Evolutionary conservation across 805 yeast genomes (phyloP), one percentile per base, ranked within the genome.

Genomic region (Cyberlindnera veronae): DNA sequence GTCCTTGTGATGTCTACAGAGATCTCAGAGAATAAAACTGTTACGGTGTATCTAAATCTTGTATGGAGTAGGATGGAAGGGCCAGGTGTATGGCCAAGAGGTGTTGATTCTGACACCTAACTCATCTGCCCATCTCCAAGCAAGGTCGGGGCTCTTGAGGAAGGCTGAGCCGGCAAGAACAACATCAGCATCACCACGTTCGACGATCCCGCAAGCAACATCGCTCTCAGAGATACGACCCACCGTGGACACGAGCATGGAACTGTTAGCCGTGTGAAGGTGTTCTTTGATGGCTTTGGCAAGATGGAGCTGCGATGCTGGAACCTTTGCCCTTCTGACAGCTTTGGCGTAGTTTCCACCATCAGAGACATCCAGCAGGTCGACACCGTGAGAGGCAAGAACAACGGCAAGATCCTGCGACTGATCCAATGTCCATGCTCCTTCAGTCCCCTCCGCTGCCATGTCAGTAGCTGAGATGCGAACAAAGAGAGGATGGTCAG

Each of bases 361-460:
- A 8, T 77, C 62, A 1, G 81, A 75, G 31, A 72, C 66, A 51
- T 79, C 84, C 27, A 79, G 45, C n/a, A 77, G 58, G 43, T 74
- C 77, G 32, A 79, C 66, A 9, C 76, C 79, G 36, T 57, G 62
- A 17, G 66, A 63, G n/a, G 61, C 60, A 7, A 74, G 55, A 7
- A 62, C 44, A n/a, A 63, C 61, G 1, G 71, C 66, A 28, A 75
- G 53, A 39, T 61, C 60, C 24, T 66, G 3, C 14, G 51, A 36
- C 12, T 53, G 45, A 4, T 47, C 41, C 4, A 47, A 16, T 3
- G 38, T 51, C 50, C 53, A 51, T 5, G 53, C 40, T 13, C 43
- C 50, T n/a, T 49, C 55, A 34, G 32, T 20, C 5, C 39, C 39
- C 6, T 40, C 38, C 30, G 42, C 45, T 3, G 49, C 44, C 18